phyloP scores from a whole-genome alignment of 495 filamentous ascomycete genomes.

The Lasiosphaeria ovina region DNA sequence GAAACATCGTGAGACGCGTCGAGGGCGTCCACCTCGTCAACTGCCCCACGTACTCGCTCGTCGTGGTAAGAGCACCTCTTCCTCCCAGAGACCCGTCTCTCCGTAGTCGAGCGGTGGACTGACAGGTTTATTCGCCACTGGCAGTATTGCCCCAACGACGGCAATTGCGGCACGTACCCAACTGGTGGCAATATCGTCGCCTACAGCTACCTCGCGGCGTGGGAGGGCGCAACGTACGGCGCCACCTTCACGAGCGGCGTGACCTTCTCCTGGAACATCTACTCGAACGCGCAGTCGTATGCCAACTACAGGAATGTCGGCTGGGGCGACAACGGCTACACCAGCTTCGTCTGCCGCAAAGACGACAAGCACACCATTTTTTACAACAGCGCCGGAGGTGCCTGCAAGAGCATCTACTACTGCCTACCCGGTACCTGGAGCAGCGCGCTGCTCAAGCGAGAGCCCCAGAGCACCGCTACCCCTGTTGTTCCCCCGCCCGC shows the following conservation, averaged over 20 bases:
- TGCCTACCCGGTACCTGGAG: not conserved
- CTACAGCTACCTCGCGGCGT: conserved; percentile 15
- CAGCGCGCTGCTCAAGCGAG: too few species aligned
- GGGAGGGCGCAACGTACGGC: conserved; percentile 11
- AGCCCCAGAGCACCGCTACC: too few species aligned
- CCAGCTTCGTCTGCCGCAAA: conserved; percentile 14
- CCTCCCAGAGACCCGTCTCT: not conserved
- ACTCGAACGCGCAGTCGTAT: conserved; percentile 12
- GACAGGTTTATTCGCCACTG: not conserved
- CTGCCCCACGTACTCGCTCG: conserved; percentile 10
- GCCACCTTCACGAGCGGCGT: conserved; percentile 16
- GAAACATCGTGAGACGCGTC: not conserved
- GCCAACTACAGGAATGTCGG: conserved; percentile 16
- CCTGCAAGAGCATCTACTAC: conserved; percentile 13
- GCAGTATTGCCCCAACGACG: conserved; percentile 17
- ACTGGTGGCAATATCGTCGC: not conserved
- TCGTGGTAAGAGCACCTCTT: conserved; percentile 3
- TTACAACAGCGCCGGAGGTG: not conserved
- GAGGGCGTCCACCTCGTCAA: conserved; percentile 13
- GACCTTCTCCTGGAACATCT: conserved; percentile 20
- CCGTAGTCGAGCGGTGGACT: not conserved
- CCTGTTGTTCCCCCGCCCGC: too few species aligned
- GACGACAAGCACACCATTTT: conserved; percentile 5
- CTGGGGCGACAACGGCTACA: conserved; percentile 13
- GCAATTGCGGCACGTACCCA: conserved; percentile 9